A percentile compares a stretch with the other conserved stretches of the same genome.
Conservation (phyloP, 75 land plant species). For the Cunninghamia lanceolata region DNA sequence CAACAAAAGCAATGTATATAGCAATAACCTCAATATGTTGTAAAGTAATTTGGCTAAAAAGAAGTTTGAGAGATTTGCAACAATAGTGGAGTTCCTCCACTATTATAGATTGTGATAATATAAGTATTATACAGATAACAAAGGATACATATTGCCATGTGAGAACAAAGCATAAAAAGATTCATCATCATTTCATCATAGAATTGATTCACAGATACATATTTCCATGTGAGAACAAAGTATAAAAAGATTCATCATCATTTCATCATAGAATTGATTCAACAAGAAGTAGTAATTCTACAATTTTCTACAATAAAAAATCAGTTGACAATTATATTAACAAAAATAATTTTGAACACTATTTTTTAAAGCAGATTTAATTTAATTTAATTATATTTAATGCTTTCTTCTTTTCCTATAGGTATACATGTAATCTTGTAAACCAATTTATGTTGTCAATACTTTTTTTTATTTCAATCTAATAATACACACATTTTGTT, state of each 20-base stretch:
- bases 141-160: not conserved
- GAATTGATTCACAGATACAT: not conserved
- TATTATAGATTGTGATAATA: not conserved
- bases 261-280: not conserved
- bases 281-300: too few relatives aligned
- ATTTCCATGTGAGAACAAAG: not conserved
- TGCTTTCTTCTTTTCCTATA: too few relatives aligned
- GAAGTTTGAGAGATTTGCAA: not conserved
- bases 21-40: not conserved
- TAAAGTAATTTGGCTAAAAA: not conserved
- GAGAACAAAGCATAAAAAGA: not conserved
- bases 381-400: too few relatives aligned
- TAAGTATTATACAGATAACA: not conserved
- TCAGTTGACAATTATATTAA: not conserved
- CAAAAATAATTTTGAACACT: not conserved
- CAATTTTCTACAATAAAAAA: too few relatives aligned
- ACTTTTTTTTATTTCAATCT: too few relatives aligned
- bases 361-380: too few relatives aligned
- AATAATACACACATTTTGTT: too few relatives aligned
- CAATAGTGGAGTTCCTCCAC: not conserved
- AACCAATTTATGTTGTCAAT: too few relatives aligned
- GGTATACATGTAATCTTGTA: too few relatives aligned
- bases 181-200: not conserved
- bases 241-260: not conserved
- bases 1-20: not conserved